These are phyloP conservation scores for Symbiotaphrina buchneri DNA, from an alignment of 495 filamentous ascomycete species.

Conservation along the genomic window DNA sequence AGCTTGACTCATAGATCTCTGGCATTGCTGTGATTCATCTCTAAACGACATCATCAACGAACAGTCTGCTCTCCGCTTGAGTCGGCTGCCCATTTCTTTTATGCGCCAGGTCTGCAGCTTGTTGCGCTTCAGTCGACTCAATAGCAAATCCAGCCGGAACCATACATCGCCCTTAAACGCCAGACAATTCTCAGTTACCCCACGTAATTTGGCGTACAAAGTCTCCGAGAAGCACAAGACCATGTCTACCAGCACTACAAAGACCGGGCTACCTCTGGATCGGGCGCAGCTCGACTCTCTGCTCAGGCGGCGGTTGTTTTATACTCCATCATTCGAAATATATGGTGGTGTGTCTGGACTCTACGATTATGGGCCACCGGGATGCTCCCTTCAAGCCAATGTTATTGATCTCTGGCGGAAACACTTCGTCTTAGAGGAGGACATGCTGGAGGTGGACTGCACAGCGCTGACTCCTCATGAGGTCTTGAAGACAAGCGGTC, in stretches of 20 bases:
- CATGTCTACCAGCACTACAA: slow-evolving; percentile 30
- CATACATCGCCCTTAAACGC: no score
- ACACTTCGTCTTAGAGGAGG: slow-evolving; percentile 21
- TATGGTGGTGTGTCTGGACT: slow-evolving; percentile 43
- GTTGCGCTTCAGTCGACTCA: slow-evolving; percentile 7
- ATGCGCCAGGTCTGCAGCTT: slow-evolving; percentile 7
- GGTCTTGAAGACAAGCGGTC: slow-evolving; percentile 86
- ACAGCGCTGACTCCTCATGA: slow-evolving; percentile 40
- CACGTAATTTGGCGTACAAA: no score
- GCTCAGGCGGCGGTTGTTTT: slow-evolving; percentile 74
- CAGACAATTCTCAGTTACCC: no score
- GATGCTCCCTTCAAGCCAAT: slow-evolving; percentile 31
- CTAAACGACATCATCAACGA: no score
- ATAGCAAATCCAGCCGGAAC: no score
- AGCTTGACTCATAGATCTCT: no score
- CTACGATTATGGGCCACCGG: slow-evolving; percentile 20
- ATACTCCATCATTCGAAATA: slow-evolving; percentile 84
- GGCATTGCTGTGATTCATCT: no score
- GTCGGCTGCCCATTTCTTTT: no score
- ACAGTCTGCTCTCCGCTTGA: no score
- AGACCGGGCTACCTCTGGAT: slow-evolving; percentile 76
- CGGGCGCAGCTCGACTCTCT: slow-evolving; percentile 58
- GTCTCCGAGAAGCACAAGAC: background rate
- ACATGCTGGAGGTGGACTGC: slow-evolving; percentile 23
- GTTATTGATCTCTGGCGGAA: slow-evolving; percentile 83